Conservation (phyloP, 2,329 filamentous ascomycete species). For the Zasmidium cellare region DNA sequence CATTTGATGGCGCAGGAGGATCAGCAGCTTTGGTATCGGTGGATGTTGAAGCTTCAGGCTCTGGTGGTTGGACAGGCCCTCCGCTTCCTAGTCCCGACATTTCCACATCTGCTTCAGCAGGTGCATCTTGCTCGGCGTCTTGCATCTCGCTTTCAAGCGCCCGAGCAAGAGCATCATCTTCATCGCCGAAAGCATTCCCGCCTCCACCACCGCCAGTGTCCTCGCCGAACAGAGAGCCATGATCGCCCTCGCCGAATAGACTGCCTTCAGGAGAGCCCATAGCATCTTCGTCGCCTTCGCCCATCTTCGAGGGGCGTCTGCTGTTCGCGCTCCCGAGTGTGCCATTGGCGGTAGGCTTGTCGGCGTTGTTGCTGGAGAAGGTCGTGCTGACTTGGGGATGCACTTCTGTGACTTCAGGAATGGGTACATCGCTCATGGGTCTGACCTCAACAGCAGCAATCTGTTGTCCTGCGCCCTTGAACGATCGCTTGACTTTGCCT, state of each 20-base stretch:
- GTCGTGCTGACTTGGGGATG: constrained; percentile 62
- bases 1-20: neutral
- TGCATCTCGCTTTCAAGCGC: constrained; percentile 62
- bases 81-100: constrained; percentile 45
- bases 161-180: constrained; percentile 78
- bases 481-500: constrained; percentile 72
- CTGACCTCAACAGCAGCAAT: constrained; percentile 86
- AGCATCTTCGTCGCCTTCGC: constrained; percentile 56
- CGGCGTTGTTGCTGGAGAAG: constrained; percentile 71
- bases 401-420: constrained; percentile 71
- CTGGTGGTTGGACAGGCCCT: constrained; percentile 43
- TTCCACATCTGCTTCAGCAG: constrained; percentile 36
- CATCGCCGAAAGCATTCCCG: constrained; percentile 67
- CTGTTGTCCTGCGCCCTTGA: constrained; percentile 75
- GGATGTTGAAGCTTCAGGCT: constrained; percentile 22
- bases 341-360: constrained; percentile 59
- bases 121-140: constrained; percentile 35
- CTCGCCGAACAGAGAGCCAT: constrained; percentile 76
- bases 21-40: neutral
- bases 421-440: constrained; percentile 70
- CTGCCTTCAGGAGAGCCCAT: constrained; percentile 71
- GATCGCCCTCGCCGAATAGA: constrained; percentile 77
- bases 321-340: constrained; percentile 42
- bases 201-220: constrained; percentile 52
- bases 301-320: constrained; percentile 17